These are phyloP conservation scores for Talaromyces sp. DNA, from an alignment of 2,329 filamentous ascomycete genomes.

Conservation along the genomic window DNA sequence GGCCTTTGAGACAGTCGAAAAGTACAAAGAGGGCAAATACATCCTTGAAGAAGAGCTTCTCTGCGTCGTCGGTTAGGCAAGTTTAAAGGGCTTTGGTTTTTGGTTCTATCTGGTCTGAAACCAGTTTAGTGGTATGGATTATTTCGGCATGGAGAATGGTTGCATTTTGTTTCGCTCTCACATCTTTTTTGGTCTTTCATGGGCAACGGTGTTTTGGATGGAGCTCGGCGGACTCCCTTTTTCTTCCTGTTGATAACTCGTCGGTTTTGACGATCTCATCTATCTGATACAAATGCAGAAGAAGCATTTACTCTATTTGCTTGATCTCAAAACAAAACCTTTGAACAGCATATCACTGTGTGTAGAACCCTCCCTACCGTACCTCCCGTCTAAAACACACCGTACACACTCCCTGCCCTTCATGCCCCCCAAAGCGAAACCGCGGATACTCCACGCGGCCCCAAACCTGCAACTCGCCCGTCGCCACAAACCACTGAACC, in stretches of 20 bases:
- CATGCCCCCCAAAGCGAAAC: conserved; percentile 45
- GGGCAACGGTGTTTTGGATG: neutral
- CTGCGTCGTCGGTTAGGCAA: conserved; percentile 47
- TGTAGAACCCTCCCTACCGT: neutral
- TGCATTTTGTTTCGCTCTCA: neutral
- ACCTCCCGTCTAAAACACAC: conserved; percentile 11
- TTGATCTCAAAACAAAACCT: neutral
- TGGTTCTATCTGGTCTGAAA: neutral
- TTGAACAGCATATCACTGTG: neutral
- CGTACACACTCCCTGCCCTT: conserved; percentile 14
- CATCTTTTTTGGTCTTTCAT: neutral
- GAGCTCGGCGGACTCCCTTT: neutral
- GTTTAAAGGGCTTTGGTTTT: too few relatives aligned
- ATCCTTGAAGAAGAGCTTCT: conserved; percentile 91
- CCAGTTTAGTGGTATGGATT: neutral
- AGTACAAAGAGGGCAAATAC: conserved; percentile 98
- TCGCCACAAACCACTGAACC: conserved; percentile 65
- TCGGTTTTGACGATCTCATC: neutral
- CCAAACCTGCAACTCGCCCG: conserved; percentile 52
- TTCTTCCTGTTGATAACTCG: neutral
- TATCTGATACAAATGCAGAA: neutral
- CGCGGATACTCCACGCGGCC: conserved; percentile 73
- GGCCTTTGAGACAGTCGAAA: conserved; percentile 84
- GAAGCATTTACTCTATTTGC: neutral
- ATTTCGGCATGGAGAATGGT: neutral